Evolutionary conservation across 2,329 filamentous ascomycete species (phyloP), one percentile per base, ranked within the genome.

Genomic region (Aureobasidium sp.): DNA sequence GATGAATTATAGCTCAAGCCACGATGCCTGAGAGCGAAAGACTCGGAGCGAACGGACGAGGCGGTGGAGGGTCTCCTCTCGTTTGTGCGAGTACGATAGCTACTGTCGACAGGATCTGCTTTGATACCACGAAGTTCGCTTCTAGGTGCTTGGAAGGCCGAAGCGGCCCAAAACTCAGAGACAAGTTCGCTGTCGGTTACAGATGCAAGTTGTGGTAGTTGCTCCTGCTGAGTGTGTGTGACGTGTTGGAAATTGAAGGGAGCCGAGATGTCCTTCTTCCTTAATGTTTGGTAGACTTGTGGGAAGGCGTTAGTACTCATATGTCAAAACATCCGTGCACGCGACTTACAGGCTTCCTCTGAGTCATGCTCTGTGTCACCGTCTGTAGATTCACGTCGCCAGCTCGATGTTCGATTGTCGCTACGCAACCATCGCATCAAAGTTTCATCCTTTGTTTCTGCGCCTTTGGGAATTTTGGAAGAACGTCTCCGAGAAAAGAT

Each of bases 221-320:
- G 80, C 29, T 79, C 72, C 30, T 80, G 78, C 61, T 79, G 79
- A 30, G 83, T 83, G 68, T 86, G 83, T 39, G 82, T 82, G 58
- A 87, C 71, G 67, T 86, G 84, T 64, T 86, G 82, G 68, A 87
- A 87, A 66, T 85, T 82, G 70, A 84, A 87, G 1, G 84, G 84
- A 61, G 79, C 79, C 0, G 84, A 87, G 58, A 86, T 86, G 62
- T 75, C 74, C 45, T 72, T 73, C 69, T 81, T 82, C 59, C 67
- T 69, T 13, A 69, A 64, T 53, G 71, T 60, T 44, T 59, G 53
- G 58, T 59, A 58, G 61, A 59, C 57, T 49, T 50, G 57, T 39
- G 29, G 44, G 32, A n/a, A 48, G 32, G 44, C 57, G 47, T 59
- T 50, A 59, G 57, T 49, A 9, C n/a, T 59, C 44, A 11, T 27